phyloP scores from a whole-genome alignment of 805 yeast genomes.

The Starmerella stellata region DNA sequence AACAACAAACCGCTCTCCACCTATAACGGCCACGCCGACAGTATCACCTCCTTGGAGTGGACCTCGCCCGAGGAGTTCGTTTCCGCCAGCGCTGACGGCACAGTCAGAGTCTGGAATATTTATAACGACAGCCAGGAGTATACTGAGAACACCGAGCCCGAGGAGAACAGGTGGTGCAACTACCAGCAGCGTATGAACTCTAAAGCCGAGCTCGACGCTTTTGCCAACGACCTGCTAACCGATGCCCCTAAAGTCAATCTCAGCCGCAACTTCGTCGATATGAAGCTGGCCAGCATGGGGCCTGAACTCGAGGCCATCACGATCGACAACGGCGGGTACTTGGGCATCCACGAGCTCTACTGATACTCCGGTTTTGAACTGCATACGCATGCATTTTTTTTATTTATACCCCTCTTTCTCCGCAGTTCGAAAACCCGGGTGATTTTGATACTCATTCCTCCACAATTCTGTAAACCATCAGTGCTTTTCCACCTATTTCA shows the following conservation, averaged over 20 bases:
- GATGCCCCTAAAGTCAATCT: slow-evolving; percentile 17
- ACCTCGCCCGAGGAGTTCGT: slow-evolving; percentile 31
- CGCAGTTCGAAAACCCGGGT: too few relatives aligned
- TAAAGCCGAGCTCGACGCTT: slow-evolving; percentile 11
- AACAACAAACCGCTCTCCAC: slow-evolving; percentile 34
- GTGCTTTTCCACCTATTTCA: too few relatives aligned
- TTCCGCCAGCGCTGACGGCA: slow-evolving; percentile 48
- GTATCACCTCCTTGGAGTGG: slow-evolving; percentile 47
- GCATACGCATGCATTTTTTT: too few relatives aligned
- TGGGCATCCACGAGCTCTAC: slow-evolving; percentile 21
- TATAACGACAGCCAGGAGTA: slow-evolving; percentile 3
- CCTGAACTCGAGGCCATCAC: slow-evolving; percentile 16
- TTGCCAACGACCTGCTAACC: slow-evolving; percentile 15
- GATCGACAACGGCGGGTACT: slow-evolving; percentile 20
- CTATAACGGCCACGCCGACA: slow-evolving; percentile 38
- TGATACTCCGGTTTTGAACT: too few relatives aligned
- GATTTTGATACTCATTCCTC: too few relatives aligned
- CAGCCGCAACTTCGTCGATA: slow-evolving; percentile 18
- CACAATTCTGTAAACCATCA: too few relatives aligned
- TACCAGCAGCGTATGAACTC: slow-evolving; percentile 17
- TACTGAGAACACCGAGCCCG: not conserved
- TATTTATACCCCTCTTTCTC: too few relatives aligned
- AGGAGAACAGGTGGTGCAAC: slow-evolving; percentile 14
- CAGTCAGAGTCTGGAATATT: slow-evolving; percentile 49
- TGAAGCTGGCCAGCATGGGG: slow-evolving; percentile 14